These are phyloP conservation scores for Phytophthora cryptogea DNA, from an alignment of 352 stramenopile species.

Conservation along the genomic window DNA sequence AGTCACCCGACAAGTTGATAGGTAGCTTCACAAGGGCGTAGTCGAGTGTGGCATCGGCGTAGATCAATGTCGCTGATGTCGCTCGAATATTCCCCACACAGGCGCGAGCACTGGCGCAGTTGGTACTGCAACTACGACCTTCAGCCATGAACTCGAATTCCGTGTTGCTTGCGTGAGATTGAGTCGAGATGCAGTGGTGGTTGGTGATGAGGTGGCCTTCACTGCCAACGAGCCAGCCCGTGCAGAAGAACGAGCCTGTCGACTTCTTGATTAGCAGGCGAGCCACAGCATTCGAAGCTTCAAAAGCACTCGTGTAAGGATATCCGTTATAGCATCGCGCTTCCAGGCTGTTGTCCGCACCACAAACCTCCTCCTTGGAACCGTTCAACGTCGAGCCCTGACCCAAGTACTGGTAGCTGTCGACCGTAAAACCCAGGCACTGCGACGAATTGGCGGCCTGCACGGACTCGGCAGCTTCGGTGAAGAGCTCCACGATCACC, in stretches of 20 bases:
- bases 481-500: constrained; percentile 60
- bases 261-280: constrained; percentile 72
- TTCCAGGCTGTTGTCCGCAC: constrained; percentile 61
- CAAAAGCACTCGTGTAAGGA: constrained; percentile 18
- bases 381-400: constrained; percentile 30
- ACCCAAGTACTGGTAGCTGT: constrained; percentile 51
- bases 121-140: constrained; percentile 33
- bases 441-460: constrained; percentile 24
- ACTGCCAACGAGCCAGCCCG: constrained; percentile 74
- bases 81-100: constrained; percentile 46
- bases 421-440: constrained; percentile 57
- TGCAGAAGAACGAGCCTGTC: constrained; percentile 64
- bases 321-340: constrained; percentile 49
- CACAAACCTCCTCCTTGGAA: constrained; percentile 62
- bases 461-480: constrained; percentile 17
- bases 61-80: constrained; percentile 43
- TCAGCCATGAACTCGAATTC: constrained; percentile 75
- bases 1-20: constrained; percentile 47
- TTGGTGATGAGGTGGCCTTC: constrained; percentile 83
- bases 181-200: constrained; percentile 72
- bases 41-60: constrained; percentile 43
- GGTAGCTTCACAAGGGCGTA: constrained; percentile 75
- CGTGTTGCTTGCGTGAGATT: constrained; percentile 53
- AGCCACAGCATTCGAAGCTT: constrained; percentile 44
- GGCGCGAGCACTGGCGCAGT: constrained; percentile 37